Conservation (phyloP, 2,329 filamentous ascomycete species). For the Colletotrichum sidae region DNA sequence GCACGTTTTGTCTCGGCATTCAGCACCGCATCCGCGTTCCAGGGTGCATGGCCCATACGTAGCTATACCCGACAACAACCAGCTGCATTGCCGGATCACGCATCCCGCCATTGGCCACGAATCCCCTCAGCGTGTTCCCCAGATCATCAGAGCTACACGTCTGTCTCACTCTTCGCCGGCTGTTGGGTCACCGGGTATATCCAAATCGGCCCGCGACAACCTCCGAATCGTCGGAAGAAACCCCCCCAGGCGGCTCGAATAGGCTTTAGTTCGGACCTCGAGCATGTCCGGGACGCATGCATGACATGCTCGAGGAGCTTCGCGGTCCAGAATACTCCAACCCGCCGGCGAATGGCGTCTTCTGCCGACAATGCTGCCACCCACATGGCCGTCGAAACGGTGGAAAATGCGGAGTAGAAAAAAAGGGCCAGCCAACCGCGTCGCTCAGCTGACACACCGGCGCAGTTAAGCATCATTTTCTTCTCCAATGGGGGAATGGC, state of each 20-base stretch:
- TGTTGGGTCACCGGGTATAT: conserved; percentile 17
- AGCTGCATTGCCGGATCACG: neutral
- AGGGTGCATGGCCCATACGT: neutral
- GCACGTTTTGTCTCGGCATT: too few relatives aligned
- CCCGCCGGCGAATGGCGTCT: conserved; percentile 4
- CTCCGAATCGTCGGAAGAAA: neutral
- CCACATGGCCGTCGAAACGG: conserved; percentile 11
- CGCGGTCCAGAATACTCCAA: neutral
- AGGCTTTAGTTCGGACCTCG: neutral
- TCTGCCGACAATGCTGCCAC: neutral
- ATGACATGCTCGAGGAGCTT: conserved; percentile 1
- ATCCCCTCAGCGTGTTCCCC: too few relatives aligned
- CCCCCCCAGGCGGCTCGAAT: neutral
- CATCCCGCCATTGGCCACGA: neutral
- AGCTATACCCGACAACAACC: neutral
- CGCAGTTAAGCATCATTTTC: neutral
- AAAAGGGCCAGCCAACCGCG: neutral
- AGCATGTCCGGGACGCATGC: conserved; percentile 2
- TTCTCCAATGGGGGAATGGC: neutral
- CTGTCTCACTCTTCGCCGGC: neutral
- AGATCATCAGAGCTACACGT: neutral
- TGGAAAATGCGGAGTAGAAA: conserved; percentile 10
- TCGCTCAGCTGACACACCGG: neutral
- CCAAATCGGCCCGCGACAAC: neutral
- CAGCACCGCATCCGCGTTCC: neutral